phyloP scores from a whole-genome alignment of 2,329 filamentous ascomycete species.

The Colletotrichum graminicola region DNA sequence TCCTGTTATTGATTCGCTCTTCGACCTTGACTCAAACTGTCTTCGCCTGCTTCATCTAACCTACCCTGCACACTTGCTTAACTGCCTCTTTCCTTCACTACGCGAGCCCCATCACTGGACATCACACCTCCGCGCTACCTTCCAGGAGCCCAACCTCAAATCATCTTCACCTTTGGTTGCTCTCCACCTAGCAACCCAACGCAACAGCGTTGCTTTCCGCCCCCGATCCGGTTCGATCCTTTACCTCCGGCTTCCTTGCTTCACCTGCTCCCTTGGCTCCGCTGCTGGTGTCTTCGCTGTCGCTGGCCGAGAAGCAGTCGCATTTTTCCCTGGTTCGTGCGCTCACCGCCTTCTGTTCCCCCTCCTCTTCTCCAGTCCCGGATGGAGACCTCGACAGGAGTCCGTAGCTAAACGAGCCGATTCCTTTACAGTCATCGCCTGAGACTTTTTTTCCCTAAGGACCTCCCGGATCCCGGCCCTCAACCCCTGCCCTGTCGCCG shows the following conservation, averaged over 20 bases:
- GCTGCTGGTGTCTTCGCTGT: constrained; percentile 32
- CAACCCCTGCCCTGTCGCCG: constrained; percentile 37
- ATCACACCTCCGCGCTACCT: not conserved
- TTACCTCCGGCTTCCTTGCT: constrained; percentile 39
- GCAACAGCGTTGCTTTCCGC: constrained; percentile 6
- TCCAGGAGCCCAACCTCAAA: not conserved
- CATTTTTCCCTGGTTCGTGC: constrained; percentile 41
- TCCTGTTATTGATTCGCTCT: constrained; percentile 31
- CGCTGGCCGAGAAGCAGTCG: constrained; percentile 39
- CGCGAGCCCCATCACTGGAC: not conserved
- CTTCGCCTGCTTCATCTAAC: not conserved
- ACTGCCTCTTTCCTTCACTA: not conserved
- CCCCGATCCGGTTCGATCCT: constrained; percentile 33
- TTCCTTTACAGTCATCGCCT: constrained; percentile 37
- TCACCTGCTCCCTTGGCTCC: constrained; percentile 31
- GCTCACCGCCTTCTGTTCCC: constrained; percentile 41
- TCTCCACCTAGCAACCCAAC: not conserved
- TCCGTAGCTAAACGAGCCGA: constrained; percentile 40
- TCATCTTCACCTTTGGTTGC: constrained; percentile 9
- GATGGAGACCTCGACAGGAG: constrained; percentile 37
- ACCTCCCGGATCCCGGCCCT: constrained; percentile 38
- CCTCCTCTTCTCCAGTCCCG: constrained; percentile 39
- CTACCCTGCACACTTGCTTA: not conserved
- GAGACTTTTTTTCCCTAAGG: constrained; percentile 37
- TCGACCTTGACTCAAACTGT: constrained; percentile 1